phyloP scores from a whole-genome alignment of 108 stramenopile species.

The Pseudonitzschia delicatissima region DNA sequence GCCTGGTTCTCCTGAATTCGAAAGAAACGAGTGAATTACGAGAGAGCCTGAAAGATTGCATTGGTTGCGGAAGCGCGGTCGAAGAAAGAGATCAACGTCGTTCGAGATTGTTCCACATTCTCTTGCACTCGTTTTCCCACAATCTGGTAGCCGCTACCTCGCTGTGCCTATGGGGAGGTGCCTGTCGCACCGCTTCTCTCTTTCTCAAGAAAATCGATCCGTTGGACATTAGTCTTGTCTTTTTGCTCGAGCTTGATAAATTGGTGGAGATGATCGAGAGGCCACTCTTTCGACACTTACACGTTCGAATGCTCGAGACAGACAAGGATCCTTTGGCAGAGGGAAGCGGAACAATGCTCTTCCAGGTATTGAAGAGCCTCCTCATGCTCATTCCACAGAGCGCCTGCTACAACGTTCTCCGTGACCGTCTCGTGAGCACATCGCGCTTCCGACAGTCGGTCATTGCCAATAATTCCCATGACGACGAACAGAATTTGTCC shows the following conservation, averaged over 20 bases:
- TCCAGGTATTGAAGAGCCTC: conserved; percentile 62
- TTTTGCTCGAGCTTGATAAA: conserved; percentile 76
- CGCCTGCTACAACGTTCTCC: conserved; percentile 72
- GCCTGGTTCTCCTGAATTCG: conserved; percentile 67
- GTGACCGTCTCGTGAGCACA: conserved; percentile 61
- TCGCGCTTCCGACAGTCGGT: conserved; percentile 78
- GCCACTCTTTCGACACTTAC: conserved; percentile 83
- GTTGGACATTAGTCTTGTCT: conserved; percentile 72
- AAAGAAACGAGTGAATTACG: conserved; percentile 65
- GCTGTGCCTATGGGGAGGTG: conserved; percentile 81
- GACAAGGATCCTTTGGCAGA: conserved; percentile 65
- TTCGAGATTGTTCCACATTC: conserved; percentile 69
- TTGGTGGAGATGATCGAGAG: conserved; percentile 82
- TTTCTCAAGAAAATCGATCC: conserved; percentile 72
- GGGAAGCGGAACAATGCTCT: conserved; percentile 86
- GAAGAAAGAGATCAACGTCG: conserved; percentile 51
- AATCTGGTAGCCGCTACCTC: conserved; percentile 69
- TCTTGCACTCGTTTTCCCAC: conserved; percentile 76
- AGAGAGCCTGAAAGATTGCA: conserved; percentile 59
- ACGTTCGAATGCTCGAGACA: conserved; percentile 76
- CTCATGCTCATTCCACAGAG: conserved; percentile 84
- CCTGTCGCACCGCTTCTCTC: conserved; percentile 71
- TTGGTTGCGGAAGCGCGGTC: conserved; percentile 37
- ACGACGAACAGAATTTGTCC: conserved; percentile 11
- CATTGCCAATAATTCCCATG: conserved; percentile 12